These are phyloP conservation scores for Fusarium sp. DNA, from an alignment of 2,329 filamentous ascomycete species.

Conservation along the genomic window DNA sequence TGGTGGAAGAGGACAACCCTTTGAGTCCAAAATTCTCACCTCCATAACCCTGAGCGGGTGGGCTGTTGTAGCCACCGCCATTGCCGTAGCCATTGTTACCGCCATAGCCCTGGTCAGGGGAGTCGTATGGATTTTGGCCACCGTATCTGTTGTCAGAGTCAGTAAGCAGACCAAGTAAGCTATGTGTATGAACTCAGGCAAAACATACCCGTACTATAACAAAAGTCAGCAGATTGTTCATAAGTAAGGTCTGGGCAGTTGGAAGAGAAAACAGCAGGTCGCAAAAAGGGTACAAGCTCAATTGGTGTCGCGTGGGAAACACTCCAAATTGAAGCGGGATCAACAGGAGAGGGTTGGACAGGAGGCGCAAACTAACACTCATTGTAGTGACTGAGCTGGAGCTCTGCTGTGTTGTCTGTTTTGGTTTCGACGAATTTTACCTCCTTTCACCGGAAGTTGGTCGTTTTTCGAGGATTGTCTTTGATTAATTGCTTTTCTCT, in stretches of 20 bases:
- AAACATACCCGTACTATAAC: slow-evolving; percentile 64
- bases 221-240: not conserved
- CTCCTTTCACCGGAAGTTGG: not conserved
- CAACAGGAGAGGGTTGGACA: slow-evolving; percentile 24
- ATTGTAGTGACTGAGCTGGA: slow-evolving; percentile 40
- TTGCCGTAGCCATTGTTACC: slow-evolving; percentile 37
- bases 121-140: slow-evolving; percentile 68
- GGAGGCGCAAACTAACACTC: slow-evolving; percentile 46
- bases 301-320: not conserved
- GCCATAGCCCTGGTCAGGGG: slow-evolving; percentile 54
- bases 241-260: not conserved
- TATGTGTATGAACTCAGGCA: slow-evolving; percentile 12
- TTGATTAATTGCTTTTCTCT: slow-evolving; percentile 3
- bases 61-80: slow-evolving; percentile 40
- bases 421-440: not conserved
- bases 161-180: slow-evolving; percentile 38
- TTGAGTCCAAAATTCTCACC: slow-evolving; percentile 35
- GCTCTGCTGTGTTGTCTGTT: slow-evolving; percentile 11
- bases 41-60: slow-evolving; percentile 33
- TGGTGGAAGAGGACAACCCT: not conserved
- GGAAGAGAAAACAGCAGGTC: not conserved
- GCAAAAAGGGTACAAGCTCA: not conserved
- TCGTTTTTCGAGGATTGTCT: slow-evolving; percentile 11
- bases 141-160: slow-evolving; percentile 61
- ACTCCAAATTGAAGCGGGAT: slow-evolving; percentile 1